phyloP scores from a whole-genome alignment of 1,284 basidiomycete genomes.

The Rhodotorula sp. region DNA sequence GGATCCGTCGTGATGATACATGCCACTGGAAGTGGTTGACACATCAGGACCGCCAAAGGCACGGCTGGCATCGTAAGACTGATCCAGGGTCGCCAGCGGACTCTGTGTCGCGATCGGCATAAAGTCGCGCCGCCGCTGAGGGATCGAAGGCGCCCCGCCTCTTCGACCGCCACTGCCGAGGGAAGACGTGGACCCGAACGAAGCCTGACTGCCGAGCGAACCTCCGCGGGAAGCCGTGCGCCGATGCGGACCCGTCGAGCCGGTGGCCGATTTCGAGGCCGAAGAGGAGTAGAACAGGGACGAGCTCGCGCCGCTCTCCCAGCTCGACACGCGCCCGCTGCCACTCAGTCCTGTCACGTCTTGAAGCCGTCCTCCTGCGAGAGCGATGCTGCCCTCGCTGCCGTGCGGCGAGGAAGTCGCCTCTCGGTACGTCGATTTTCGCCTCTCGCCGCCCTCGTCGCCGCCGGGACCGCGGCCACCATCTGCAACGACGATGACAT shows the following conservation, averaged over 20 bases:
- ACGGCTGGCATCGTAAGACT: neutral
- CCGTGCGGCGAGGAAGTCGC: neutral
- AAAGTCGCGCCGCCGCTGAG: constrained; percentile 40
- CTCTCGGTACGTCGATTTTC: constrained; percentile 13
- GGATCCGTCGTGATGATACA: neutral
- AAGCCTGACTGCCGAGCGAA: neutral
- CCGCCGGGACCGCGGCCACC: constrained; percentile 9
- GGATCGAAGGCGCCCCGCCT: constrained; percentile 26
- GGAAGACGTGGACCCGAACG: constrained; percentile 14
- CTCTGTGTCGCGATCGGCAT: constrained; percentile 28
- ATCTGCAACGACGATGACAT: constrained; percentile 33
- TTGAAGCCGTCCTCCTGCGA: neutral
- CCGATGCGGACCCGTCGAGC: constrained; percentile 11
- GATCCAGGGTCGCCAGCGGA: neutral
- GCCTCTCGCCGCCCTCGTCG: neutral
- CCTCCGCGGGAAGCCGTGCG: constrained; percentile 12
- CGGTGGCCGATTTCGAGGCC: constrained; percentile 2
- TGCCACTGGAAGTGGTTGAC: neutral
- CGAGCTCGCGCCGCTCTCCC: constrained; percentile 40
- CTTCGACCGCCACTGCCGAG: neutral
- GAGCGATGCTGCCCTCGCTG: neutral
- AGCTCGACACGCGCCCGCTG: constrained; percentile 32
- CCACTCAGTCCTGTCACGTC: neutral
- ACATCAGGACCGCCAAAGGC: neutral
- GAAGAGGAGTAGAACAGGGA: constrained; percentile 43